Percentiles rank a stretch among this genome's conserved stretches.
Evolutionary conservation across 2,329 filamentous ascomycete genomes (phyloP).

Genomic region (Fusarium dlaminii): DNA sequence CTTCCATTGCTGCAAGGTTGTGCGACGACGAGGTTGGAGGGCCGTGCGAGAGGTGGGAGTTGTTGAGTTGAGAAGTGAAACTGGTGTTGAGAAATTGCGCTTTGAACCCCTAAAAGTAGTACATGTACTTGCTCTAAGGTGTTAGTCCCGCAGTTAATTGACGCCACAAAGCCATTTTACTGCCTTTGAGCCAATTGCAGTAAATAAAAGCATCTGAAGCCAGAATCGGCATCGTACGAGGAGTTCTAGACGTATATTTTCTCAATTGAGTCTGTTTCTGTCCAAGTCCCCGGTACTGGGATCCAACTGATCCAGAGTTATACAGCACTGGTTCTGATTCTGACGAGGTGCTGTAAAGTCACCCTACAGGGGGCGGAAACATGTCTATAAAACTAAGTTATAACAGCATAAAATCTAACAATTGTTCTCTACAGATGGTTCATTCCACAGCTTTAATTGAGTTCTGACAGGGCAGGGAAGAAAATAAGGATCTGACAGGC

Average conservation of each 20-base stretch:
- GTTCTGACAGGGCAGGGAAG: neutral
- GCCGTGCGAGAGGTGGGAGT: neutral
- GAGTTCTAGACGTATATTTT: neutral
- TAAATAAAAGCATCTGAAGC: neutral
- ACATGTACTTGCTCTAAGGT: neutral
- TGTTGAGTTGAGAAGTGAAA: slow-evolving; percentile 15
- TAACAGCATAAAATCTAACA: no score
- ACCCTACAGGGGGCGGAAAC: neutral
- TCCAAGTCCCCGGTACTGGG: neutral
- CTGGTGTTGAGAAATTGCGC: slow-evolving; percentile 3
- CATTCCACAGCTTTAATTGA: accelerated
- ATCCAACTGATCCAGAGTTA: neutral
- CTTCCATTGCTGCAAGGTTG: slow-evolving; percentile 22
- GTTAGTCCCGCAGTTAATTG: neutral
- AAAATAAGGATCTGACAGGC: neutral
- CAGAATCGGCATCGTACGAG: neutral
- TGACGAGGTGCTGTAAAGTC: no score
- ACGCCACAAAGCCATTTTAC: neutral
- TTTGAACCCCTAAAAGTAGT: neutral
- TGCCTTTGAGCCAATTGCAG: neutral
- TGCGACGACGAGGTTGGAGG: neutral
- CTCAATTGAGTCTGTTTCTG: neutral
- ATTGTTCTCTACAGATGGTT: neutral
- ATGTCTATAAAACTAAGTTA: no score
- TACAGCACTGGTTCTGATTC: neutral